Base-by-base conservation (phyloP, 78 protist genomes). In the Emiliania huxleyi region DNA sequence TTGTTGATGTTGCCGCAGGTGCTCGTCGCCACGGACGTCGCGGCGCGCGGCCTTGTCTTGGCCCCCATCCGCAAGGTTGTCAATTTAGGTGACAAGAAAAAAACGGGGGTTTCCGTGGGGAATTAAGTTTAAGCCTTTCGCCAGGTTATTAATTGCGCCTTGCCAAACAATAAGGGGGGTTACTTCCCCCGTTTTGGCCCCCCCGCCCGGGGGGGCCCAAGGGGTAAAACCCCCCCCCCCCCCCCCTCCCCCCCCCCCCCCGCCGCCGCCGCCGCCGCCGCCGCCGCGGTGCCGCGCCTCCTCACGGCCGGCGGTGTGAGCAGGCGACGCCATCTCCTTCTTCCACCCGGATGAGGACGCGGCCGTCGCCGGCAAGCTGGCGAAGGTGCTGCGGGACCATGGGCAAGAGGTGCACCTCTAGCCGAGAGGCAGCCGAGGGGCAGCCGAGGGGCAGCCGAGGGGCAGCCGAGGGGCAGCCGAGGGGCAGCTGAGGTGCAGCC, bases 41-140 rank as follows among this genome's bases (percentile, higher is more conserved):
- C 87, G 6, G 87, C 87, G 44, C 87, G 87, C 6, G 87, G 87
- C 15, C 45, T 77, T 35, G 87, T 40, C 19, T 46, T 77, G 49
- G 2, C 6, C 23, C n/a, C 42, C 29, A 55, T 96, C 46, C 15
- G 38, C 29, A 90, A 90, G 56, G 98, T 96, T n/a, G n/a, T n/a
- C n/a, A n/a, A n/a, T n/a, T n/a, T n/a, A n/a, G n/a, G n/a, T n/a
- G n/a, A n/a, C n/a, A n/a, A n/a, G n/a, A n/a, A n/a, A n/a, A n/a
- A n/a, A n/a, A n/a, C n/a, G n/a, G n/a, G n/a, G n/a, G n/a, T n/a
- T n/a, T n/a, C n/a, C n/a, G n/a, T n/a, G n/a, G n/a, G n/a, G n/a
- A n/a, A n/a, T n/a, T n/a, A n/a, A n/a, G n/a, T n/a, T n/a, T n/a
- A 52, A 52, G 62, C 15, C 29, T 52, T 52, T 8, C 62, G 15